Conservation (phyloP, 1,139 yeast genomes). For the Kodamaea alishanica region DNA sequence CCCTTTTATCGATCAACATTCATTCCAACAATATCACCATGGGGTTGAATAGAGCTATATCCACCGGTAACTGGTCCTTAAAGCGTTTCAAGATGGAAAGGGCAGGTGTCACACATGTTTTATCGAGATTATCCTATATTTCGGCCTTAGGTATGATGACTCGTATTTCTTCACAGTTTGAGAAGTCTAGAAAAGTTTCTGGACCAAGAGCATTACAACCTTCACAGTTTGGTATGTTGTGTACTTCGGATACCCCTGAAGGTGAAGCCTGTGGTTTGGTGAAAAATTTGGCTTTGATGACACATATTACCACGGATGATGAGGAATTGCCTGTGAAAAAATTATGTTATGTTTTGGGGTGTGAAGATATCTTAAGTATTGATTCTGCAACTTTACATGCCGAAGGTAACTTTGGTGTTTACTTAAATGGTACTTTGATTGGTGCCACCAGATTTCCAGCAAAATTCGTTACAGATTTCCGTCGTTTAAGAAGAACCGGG, state of each 20-base stretch:
- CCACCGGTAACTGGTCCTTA: constrained; percentile 98
- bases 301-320: constrained; percentile 97
- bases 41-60: constrained; percentile 93
- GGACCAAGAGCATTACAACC: constrained; percentile 99
- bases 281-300: constrained; percentile 93
- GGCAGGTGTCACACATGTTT: constrained; percentile 97
- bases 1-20: constrained; percentile 79
- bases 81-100: constrained; percentile 99
- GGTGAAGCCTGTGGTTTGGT: constrained; percentile 99
- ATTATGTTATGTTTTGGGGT: constrained; percentile 79
- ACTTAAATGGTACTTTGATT: constrained; percentile 87
- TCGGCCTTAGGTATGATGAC: constrained; percentile 99
- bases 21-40: constrained; percentile 91
- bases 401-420: constrained; percentile 75
- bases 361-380: constrained; percentile 76
- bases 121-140: constrained; percentile 85
- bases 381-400: constrained; percentile 84
- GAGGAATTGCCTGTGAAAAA: constrained; percentile 86
- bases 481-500: constrained; percentile 79
- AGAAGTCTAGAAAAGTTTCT: constrained; percentile 93
- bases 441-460: constrained; percentile 88
- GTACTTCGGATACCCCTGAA: constrained; percentile 99
- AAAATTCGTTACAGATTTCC: constrained; percentile 72
- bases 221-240: constrained; percentile 97
- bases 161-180: constrained; percentile 96